phyloP scores from a whole-genome alignment of 2,329 filamentous ascomycete species.

The Aurifilum marmelostoma region DNA sequence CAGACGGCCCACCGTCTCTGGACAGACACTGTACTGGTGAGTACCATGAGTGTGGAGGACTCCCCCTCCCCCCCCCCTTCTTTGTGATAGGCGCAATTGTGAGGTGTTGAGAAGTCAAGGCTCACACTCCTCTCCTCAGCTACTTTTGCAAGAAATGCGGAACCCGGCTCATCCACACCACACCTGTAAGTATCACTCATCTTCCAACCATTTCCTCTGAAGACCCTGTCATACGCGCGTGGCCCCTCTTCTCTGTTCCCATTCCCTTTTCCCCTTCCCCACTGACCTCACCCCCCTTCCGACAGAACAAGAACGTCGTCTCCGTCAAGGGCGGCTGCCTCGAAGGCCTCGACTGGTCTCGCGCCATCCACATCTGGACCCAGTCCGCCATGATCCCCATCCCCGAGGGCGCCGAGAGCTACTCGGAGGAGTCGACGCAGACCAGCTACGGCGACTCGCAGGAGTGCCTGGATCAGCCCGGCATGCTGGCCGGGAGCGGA shows the following conservation, averaged over 20 bases:
- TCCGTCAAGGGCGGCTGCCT: constrained; percentile 71
- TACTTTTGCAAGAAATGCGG: constrained; percentile 71
- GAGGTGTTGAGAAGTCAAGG: background rate
- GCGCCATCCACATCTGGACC: constrained; percentile 69
- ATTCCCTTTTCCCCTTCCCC: background rate
- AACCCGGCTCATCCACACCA: constrained; percentile 65
- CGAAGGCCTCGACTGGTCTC: constrained; percentile 62
- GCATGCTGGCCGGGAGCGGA: constrained; percentile 42
- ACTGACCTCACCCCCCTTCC: background rate
- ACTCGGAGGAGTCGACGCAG: constrained; percentile 54
- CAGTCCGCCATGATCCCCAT: constrained; percentile 70
- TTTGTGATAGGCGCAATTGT: background rate
- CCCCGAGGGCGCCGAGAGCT: constrained; percentile 63
- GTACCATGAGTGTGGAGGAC: constrained; percentile 27
- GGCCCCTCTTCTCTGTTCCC: background rate
- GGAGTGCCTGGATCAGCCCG: constrained; percentile 53
- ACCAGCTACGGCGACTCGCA: constrained; percentile 48
- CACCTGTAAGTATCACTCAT: constrained; percentile 48
- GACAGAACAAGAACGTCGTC: constrained; percentile 61
- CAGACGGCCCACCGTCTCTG: constrained; percentile 61
- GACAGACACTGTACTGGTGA: constrained; percentile 62
- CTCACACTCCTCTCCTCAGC: constrained; percentile 38
- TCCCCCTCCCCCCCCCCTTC: too few species aligned
- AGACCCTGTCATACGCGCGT: background rate
- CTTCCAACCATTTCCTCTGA: background rate